Evolutionary conservation across 164 flowering plant genomes (phyloP), one percentile per base, ranked within the genome.

Genomic region (Umbellularia californica): DNA sequence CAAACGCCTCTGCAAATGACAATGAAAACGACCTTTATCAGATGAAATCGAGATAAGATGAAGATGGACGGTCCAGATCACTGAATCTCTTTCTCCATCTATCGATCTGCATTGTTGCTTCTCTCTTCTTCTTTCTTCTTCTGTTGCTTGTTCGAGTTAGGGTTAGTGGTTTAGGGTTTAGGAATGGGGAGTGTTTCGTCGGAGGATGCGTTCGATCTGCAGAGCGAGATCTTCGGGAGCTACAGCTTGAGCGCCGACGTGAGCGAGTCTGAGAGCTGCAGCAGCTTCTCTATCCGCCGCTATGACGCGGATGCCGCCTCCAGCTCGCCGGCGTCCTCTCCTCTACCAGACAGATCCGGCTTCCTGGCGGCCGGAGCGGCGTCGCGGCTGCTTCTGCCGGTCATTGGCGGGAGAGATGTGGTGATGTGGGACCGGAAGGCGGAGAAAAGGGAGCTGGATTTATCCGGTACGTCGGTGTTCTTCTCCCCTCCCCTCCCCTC

Each of bases 221-320:
- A 75, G 78, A 81, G 86, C 74, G 86, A 84, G 50, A 58, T 83
- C 65, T 81, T 50, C 50, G 89, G 81, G 66, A 77, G 84, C 77
- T 85, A 87, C 82, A 84, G 85, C 50, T 58, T 86, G 74, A 89
- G 93, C 62, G 93, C 93, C 0, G 93, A 89, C 75, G 86, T 88
- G 52, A 90, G 94, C 76, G 94, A 87, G 76, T 87, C 89, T 25
- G 94, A 90, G 82, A 87, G 89, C 67, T 83, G 81, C 14, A 81
- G 84, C 69, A 74, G 86, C 50, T 83, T 79, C 65, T 81, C 87
- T 33, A 78, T 80, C 35, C 73, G 73, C 50, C 79, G 79, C 0
- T 77, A 72, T 51, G 82, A 60, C 72, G 73, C 22, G 9, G 81
- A 72, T 2, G 85, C 75, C 1, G 81, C 81, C 75, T 84, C 86